Percentiles rank a stretch among this genome's conserved stretches.
phyloP scores from a whole-genome alignment of 2,329 filamentous ascomycete species.

The Knufia petricola region DNA sequence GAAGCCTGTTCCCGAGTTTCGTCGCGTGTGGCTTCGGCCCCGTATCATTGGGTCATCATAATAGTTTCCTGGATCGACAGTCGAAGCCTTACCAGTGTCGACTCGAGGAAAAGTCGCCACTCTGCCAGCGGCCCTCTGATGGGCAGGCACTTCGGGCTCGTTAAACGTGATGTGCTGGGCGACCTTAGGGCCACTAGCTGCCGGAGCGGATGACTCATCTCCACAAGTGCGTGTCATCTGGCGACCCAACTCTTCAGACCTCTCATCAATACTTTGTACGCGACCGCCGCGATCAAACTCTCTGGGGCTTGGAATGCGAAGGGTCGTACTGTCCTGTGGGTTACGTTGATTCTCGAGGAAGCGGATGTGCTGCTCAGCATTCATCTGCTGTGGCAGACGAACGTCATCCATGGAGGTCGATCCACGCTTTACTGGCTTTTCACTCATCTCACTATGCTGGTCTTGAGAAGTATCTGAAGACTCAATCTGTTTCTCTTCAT shows the following conservation, averaged over 20 bases:
- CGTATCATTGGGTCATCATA: constrained; percentile 2
- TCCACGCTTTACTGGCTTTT: constrained; percentile 8
- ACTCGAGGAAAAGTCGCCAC: constrained; percentile 31
- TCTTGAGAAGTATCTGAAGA: constrained; percentile 4
- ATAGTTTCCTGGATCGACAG: constrained; percentile 16
- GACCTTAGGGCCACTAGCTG: constrained; percentile 5
- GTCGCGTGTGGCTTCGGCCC: constrained; percentile 29
- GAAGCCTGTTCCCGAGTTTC: constrained; percentile 42
- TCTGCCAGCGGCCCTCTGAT: constrained; percentile 16
- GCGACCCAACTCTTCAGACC: constrained; percentile 27
- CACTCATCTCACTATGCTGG: background rate
- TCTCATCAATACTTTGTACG: constrained; percentile 50
- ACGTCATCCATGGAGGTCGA: constrained; percentile 35
- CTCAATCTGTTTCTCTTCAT: constrained; percentile 10
- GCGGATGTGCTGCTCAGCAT: constrained; percentile 71
- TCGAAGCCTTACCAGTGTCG: constrained; percentile 21
- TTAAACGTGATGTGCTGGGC: constrained; percentile 38
- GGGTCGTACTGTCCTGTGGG: constrained; percentile 57
- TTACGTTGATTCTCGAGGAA: constrained; percentile 79
- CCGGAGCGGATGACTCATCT: constrained; percentile 8
- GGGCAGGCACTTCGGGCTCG: constrained; percentile 32
- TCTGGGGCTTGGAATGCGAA: constrained; percentile 83
- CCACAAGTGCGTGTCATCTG: constrained; percentile 23
- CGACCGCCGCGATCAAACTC: constrained; percentile 77
- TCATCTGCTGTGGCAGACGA: constrained; percentile 43